phyloP scores from a whole-genome alignment of 257 asterid species.

The Nicotiana attenuata region DNA sequence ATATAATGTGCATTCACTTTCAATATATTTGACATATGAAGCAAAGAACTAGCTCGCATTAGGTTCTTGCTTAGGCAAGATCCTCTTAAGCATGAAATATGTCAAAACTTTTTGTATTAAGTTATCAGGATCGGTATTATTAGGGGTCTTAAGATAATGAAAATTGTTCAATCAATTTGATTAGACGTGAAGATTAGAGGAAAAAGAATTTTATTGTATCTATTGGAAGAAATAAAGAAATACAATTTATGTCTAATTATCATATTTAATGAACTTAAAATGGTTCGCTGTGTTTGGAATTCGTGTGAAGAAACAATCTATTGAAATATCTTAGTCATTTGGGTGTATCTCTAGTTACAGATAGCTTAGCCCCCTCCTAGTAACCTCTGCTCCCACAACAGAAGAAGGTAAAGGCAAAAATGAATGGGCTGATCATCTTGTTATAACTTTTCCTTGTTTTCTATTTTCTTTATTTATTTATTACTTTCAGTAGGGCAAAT shows the following conservation, averaged over 20 bases:
- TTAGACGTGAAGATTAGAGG: neutral
- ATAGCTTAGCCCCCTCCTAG: neutral
- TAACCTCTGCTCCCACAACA: neutral
- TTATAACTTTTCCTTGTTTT: neutral
- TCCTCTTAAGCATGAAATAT: neutral
- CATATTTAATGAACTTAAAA: neutral
- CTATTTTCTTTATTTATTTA: neutral
- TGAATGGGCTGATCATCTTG: neutral
- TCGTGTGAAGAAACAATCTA: neutral
- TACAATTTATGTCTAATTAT: neutral
- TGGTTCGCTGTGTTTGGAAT: neutral
- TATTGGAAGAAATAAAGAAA: neutral
- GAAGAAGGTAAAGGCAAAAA: neutral
- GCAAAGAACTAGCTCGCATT: neutral
- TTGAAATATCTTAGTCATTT: neutral
- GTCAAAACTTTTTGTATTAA: neutral
- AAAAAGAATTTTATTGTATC: neutral
- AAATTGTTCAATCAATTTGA: neutral
- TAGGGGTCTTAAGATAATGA: neutral
- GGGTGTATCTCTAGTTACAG: neutral
- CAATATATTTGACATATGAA: neutral
- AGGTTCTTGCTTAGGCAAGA: neutral
- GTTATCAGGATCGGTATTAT: neutral
- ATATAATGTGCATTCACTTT: neutral
- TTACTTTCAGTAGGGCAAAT: neutral